Evolutionary conservation across 2,329 filamentous ascomycete species (phyloP), one percentile per base, ranked within the genome.

Genomic region (Alternaria ethzedia): DNA sequence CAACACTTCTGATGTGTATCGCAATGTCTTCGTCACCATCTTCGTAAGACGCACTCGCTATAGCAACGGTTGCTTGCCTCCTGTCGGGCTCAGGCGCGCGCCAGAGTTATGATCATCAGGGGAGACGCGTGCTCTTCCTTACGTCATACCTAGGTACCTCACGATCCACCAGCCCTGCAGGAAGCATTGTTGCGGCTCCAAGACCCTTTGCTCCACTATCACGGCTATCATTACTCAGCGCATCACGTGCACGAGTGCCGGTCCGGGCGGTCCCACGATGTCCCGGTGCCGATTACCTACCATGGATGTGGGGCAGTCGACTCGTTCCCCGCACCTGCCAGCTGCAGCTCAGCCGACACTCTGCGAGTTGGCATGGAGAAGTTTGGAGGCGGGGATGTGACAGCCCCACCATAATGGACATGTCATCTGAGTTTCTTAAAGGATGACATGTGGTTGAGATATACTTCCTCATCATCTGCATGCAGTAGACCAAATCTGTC

Each of bases 251-350:
- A 23, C 5, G 5, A 8, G 50, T 23, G 15, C 46, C 36, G 30
- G 15, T 6, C 21, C 66, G 30, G 13, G 30, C 30, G 65, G 66
- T 32, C 12, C 36, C 55, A 66, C 28, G 41, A 64, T 65, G 50
- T 30, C 20, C 65, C 63, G 65, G n/a, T 49, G 59, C 56, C 58
- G 56, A 56, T 20, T 47, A 20, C 43, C 51, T 58, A 3, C 36
- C 36, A 41, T 41, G 36, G n/a, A 41, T 69, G 68, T 70, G 68
- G 68, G 68, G 66, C 66, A 59, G 41, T 55, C 36, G 49, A 49
- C 25, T 30, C 57, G 47, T 69, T 67, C 68, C 66, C 68, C 68
- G 66, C 68, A 70, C 47, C 21, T 60, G 32, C 59, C 68, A 70
- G 44, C 21, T 60, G 32, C 59, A 59, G 28, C 32, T 41, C 41